Evolutionary conservation across 495 filamentous ascomycete species (phyloP), one percentile per base, ranked within the genome.

Genomic region (Penicilliopsis zonata): DNA sequence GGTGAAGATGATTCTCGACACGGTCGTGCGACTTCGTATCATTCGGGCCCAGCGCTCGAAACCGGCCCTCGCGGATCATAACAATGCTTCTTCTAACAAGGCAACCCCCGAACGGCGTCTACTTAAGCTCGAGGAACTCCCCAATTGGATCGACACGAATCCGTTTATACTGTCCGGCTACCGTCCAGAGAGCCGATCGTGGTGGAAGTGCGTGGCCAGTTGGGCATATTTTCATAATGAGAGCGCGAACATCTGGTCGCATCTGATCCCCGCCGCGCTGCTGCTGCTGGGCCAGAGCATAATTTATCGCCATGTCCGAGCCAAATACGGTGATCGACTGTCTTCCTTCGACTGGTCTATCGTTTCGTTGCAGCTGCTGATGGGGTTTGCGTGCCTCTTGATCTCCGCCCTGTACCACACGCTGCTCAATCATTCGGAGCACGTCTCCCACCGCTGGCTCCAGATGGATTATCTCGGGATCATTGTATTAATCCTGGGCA

Each of bases 61-160:
- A 13, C 25, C 4, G n/a, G n/a, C 25, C 10, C 25, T 27, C 25
- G 25, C n/a, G 10, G 4, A 9, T 27, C 5, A 5, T 27, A 23
- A 23, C 21, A 23, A 23, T n/a, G 21, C n/a, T n/a, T n/a, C 21
- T 23, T 23, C 6, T 6, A 23, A 6, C n/a, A 9, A 3, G 5
- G 14, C 10, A 27, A 27, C 4, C 36, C n/a, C n/a, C n/a, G n/a
- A 32, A 4, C 20, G 28, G 20, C 15, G 18, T 4, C 36, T 37
- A 10, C 41, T 34, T 5, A 33, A 15, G 2, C 30, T 28, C 30
- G 5, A 16, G 3, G 36, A 46, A 18, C 13, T 43, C 1, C 46
- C 42, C 1, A 2, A 24, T 18, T 65, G 63, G 58, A 39, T 43
- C 16, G 44, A 60, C 31, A 40, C 55, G 25, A 63, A 57, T 36